Base-by-base conservation (phyloP, 2,329 filamentous ascomycete species). In the Ceratocystis albifundus region DNA sequence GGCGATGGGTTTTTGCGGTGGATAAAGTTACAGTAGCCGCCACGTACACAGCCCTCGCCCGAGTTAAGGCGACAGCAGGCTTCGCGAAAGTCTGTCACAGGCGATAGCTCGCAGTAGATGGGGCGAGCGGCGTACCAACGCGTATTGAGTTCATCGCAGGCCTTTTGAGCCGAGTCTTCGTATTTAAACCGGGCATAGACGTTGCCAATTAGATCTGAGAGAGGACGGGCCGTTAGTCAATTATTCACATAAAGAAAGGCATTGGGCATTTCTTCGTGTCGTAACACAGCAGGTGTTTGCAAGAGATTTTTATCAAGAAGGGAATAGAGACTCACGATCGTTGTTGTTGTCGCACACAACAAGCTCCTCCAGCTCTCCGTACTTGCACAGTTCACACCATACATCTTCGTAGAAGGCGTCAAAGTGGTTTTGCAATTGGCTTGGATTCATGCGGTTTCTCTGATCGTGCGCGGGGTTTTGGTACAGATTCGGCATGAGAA, bases 141-240 rank as follows among this genome's bases (percentile, higher is more conserved):
- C 67, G 84, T 87, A 78, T 97, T 99, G 72, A 97, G 84, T 69
- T 88, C 88, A 78, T 97, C 94, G 82, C 93, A 96, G 69, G 94
- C 94, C 70, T 86, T 84, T 76, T 97, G 92, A 64, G 94, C 92
- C 65, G 87, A 88, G 77, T 99, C 94, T 82, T 99, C 94, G 83
- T 97, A 99, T 79, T 99, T 99, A 88, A 97, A 99, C 71, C 94
- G 90, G 64, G 94, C 94, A 80, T 99, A 99, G 73, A 99, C 94
- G 78, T 99, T 99, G 74, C 94, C 94, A 75, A 99, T 96, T 65
- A 99, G 83, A 78, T 99, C 88, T 90, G 70, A 30, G 12, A 10
- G 20, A 45, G 12, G 28, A 61, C 8, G 8, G 1, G 41, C 57
- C 48, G 70, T 76, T 69, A 76, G 72, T 30, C 66, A 62, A 28